These are phyloP conservation scores for Agrocybe praecox DNA, from an alignment of 768 basidiomycete genomes.

Conservation along the genomic window DNA sequence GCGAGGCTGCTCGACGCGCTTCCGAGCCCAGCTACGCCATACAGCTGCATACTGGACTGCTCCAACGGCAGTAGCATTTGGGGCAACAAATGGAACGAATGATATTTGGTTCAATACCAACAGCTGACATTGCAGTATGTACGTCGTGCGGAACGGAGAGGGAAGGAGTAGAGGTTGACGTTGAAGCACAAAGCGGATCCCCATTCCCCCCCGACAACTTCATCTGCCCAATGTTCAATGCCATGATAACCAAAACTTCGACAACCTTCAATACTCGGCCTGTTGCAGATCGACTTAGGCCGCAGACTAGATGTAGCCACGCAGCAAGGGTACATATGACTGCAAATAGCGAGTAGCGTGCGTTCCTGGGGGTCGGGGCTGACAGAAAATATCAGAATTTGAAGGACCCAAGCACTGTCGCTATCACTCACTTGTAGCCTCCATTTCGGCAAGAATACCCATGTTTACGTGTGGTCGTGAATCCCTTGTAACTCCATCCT, in stretches of 20 bases:
- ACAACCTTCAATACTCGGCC: conserved; percentile 9
- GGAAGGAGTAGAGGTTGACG: background rate
- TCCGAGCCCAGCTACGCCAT: too few species aligned
- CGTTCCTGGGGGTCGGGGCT: too few species aligned
- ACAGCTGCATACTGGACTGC: too few species aligned
- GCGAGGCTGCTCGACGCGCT: too few species aligned
- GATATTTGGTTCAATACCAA: conserved; percentile 17
- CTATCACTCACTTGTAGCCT: too few species aligned
- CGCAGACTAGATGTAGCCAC: conserved; percentile 16
- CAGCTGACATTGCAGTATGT: conserved; percentile 10
- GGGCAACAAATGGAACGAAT: conserved; percentile 19
- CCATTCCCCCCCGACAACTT: background rate
- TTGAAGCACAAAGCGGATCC: background rate
- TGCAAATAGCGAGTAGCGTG: too few species aligned
- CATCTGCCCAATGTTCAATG: conserved; percentile 6
- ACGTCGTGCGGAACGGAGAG: conserved; percentile 8
- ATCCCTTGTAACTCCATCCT: too few species aligned
- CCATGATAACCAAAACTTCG: background rate
- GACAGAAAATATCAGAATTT: too few species aligned
- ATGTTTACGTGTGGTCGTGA: too few species aligned
- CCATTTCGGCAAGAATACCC: too few species aligned
- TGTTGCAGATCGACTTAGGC: conserved; percentile 18
- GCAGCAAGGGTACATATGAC: conserved; percentile 2
- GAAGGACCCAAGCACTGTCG: too few species aligned
- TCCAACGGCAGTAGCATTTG: conserved; percentile 14